A percentile compares a stretch with the other conserved stretches of the same genome.
phyloP scores from a whole-genome alignment of 495 filamentous ascomycete genomes.

The Penicillium parvum region DNA sequence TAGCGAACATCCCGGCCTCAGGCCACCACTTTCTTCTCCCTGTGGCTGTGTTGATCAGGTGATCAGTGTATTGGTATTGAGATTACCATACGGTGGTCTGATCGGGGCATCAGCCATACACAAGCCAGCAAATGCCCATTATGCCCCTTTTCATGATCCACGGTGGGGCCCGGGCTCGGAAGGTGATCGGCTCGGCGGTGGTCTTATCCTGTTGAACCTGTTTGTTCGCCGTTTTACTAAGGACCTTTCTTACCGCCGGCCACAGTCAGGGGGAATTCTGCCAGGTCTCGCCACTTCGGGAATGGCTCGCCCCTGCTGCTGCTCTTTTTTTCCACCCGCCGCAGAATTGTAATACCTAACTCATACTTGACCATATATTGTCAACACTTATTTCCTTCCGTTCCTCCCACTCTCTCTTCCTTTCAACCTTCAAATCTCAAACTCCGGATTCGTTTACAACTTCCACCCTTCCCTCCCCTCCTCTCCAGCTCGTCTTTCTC shows the following conservation, averaged over 20 bases:
- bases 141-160: too few relatives aligned
- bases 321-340: constrained; percentile 1
- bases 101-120: constrained; percentile 17
- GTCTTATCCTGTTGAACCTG: constrained; percentile 23
- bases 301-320: constrained; percentile 15
- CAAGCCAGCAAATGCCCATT: constrained; percentile 12
- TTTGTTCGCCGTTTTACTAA: background rate
- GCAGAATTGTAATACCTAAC: background rate
- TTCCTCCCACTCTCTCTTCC: background rate
- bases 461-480: background rate
- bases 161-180: constrained; percentile 26
- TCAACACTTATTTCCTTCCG: too few relatives aligned
- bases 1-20: too few relatives aligned
- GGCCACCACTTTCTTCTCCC: too few relatives aligned
- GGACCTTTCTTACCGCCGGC: background rate
- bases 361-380: too few relatives aligned
- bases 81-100: background rate
- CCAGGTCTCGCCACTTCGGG: constrained; percentile 42
- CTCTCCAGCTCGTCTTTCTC: background rate
- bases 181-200: constrained; percentile 36
- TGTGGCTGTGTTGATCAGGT: too few relatives aligned
- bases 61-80: background rate
- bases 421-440: too few relatives aligned
- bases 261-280: constrained; percentile 18
- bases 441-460: too few relatives aligned